Evolutionary conservation across 768 basidiomycete genomes (phyloP), one percentile per base, ranked within the genome.

Genomic region (Pleurotus salmoneostramineus): DNA sequence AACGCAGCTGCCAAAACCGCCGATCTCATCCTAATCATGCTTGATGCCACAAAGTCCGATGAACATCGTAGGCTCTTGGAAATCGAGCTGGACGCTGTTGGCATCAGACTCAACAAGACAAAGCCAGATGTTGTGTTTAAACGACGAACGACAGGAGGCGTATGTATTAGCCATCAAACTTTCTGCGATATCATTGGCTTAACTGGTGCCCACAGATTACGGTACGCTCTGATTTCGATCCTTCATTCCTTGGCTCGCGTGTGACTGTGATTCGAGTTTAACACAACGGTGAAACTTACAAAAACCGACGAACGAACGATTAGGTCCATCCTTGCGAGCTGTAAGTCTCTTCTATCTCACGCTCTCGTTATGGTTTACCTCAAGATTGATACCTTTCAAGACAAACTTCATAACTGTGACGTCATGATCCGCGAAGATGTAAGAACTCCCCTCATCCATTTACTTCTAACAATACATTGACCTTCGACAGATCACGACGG

Each of bases 391-490:
- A 27, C 3, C 55, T 42, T 6, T 45, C 4, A 61, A 93, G 91
- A 93, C 69, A 95, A 93, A 71, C 72, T 94, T 32, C 93, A 93
- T 67, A 92, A 96, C 66, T 96, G 94, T 67, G 96, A 99, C 72
- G 89, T 98, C 6, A 96, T 98, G 94, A 93, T 99, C 64, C 82
- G 97, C 67, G 95, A 99, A 78, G 96, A 99, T 73, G 95, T 97
- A 64, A 64, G 80, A 71, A 33, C 42, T 21, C 52, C 55, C 33
- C 47, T 14, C 45, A 8, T 60, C 42, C 43, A 50, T 35, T n/a
- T 33, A 46, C 32, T 58, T 50, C 37, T 51, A n/a, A 36, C 59
- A 37, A 32, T 43, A 58, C 15, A 60, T 37, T 5, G 40, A 46
- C 58, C 59, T 55, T 50, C 42, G 37, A 52, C 50, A 96, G 95